Evolutionary conservation across 352 stramenopile species (phyloP).

Genomic region (Phytophthora lateralis): DNA sequence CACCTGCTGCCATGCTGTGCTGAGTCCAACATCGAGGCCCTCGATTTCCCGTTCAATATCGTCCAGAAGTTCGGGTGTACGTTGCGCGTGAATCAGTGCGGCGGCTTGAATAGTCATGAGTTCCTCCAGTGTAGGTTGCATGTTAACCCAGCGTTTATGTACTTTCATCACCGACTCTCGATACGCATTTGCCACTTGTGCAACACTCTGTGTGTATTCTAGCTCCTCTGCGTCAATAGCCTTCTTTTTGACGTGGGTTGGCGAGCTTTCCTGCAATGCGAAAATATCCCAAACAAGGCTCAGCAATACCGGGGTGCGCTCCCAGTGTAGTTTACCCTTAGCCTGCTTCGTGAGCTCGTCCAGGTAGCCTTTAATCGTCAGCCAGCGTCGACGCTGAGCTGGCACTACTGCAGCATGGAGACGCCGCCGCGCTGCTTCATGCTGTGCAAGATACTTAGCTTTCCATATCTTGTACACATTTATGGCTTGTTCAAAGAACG

Average conservation of each 20-base stretch:
- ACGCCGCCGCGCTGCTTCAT: slow-evolving; percentile 53
- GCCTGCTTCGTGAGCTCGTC: slow-evolving; percentile 57
- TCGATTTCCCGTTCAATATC: slow-evolving; percentile 57
- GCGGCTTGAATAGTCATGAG: slow-evolving; percentile 57
- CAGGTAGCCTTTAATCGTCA: slow-evolving; percentile 59
- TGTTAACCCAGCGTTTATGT: slow-evolving; percentile 69
- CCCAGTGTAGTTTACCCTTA: slow-evolving; percentile 64
- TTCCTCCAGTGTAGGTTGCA: slow-evolving; percentile 70
- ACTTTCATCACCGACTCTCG: slow-evolving; percentile 56
- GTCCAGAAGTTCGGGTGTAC: slow-evolving; percentile 53
- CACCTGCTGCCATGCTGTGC: slow-evolving; percentile 68
- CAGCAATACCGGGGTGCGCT: slow-evolving; percentile 62
- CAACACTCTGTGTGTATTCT: slow-evolving; percentile 41
- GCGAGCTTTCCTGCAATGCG: slow-evolving; percentile 32
- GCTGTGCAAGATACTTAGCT: slow-evolving; percentile 59
- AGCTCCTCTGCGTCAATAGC: slow-evolving; percentile 26
- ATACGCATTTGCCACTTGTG: slow-evolving; percentile 49
- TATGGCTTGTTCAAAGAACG: slow-evolving; percentile 70
- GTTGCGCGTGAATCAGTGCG: slow-evolving; percentile 56
- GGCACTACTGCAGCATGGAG: slow-evolving; percentile 71
- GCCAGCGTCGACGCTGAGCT: slow-evolving; percentile 64
- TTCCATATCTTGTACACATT: slow-evolving; percentile 69
- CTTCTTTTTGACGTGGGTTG: slow-evolving; percentile 16
- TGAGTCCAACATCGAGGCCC: slow-evolving; percentile 65
- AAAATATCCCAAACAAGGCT: slow-evolving; percentile 83